Conservation (phyloP, 345 rosid genomes). For the Citrus reticulata region DNA sequence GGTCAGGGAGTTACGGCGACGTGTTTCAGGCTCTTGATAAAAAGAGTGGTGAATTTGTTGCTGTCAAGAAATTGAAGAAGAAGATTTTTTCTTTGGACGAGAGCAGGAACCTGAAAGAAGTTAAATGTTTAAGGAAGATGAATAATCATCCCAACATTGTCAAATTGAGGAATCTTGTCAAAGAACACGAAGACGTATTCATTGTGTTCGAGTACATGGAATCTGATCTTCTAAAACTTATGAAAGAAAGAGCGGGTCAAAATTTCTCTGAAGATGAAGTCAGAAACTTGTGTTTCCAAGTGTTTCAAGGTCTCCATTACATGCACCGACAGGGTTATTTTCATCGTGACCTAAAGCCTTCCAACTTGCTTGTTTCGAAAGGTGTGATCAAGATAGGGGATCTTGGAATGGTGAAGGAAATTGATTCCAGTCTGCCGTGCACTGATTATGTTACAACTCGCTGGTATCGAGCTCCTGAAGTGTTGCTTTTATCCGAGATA, state of each 20-base stretch:
- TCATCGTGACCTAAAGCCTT: slow-evolving; percentile 50
- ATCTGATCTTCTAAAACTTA: slow-evolving; percentile 38
- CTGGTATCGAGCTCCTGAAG: slow-evolving; percentile 54
- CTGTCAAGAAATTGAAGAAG: not conserved
- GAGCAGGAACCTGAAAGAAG: slow-evolving; percentile 31
- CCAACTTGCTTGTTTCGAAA: slow-evolving; percentile 34
- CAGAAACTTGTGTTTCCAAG: too few species aligned
- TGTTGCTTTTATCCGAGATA: slow-evolving; percentile 23
- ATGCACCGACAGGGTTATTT: slow-evolving; percentile 44
- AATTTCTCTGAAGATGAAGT: slow-evolving; percentile 26
- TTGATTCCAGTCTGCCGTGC: too few species aligned
- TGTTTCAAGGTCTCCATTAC: slow-evolving; percentile 20
- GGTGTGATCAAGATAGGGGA: too few species aligned
- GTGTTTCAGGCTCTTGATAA: not conserved
- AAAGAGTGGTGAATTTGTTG: not conserved
- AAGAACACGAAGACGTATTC: slow-evolving; percentile 24
- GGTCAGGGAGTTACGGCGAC: not conserved
- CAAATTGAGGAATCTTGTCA: slow-evolving; percentile 42
- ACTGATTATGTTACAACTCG: slow-evolving; percentile 34
- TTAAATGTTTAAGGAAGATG: slow-evolving; percentile 34
- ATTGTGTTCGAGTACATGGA: slow-evolving; percentile 52
- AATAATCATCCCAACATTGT: slow-evolving; percentile 39
- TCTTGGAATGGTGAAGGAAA: too few species aligned
- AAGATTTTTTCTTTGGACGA: slow-evolving; percentile 30
- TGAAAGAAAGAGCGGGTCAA: slow-evolving; percentile 18